Evolutionary conservation across 805 yeast species (phyloP).

Genomic region (Candida tallmaniae): DNA sequence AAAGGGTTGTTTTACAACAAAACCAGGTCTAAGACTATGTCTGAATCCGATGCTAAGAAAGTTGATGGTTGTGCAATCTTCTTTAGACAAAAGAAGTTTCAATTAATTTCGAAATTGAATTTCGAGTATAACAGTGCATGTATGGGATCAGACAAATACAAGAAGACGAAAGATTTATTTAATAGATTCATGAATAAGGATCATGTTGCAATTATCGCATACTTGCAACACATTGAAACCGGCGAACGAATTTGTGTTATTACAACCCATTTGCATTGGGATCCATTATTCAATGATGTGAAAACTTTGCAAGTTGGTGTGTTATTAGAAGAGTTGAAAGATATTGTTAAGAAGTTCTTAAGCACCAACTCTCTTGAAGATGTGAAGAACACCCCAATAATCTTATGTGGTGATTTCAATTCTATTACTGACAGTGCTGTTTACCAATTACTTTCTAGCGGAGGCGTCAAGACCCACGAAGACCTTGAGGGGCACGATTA

Average conservation of each 20-base stretch:
- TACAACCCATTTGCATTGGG: slow-evolving; percentile 98
- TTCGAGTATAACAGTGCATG: slow-evolving; percentile 82
- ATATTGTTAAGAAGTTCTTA: slow-evolving; percentile 47
- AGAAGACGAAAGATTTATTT: slow-evolving; percentile 89
- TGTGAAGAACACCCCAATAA: slow-evolving; percentile 61
- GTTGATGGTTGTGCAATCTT: slow-evolving; percentile 99
- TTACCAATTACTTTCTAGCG: slow-evolving; percentile 80
- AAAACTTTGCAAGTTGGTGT: slow-evolving; percentile 94
- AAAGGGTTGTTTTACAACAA: slow-evolving; percentile 79
- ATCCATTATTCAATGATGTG: slow-evolving; percentile 93
- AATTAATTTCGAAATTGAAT: slow-evolving; percentile 62
- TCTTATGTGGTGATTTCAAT: slow-evolving; percentile 95
- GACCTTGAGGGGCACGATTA: slow-evolving; percentile 86
- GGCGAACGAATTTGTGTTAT: slow-evolving; percentile 72
- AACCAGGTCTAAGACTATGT: slow-evolving; percentile 89
- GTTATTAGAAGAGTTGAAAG: slow-evolving; percentile 80
- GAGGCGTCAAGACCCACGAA: slow-evolving; percentile 69
- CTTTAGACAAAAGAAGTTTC: slow-evolving; percentile 65
- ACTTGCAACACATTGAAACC: slow-evolving; percentile 67
- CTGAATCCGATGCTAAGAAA: slow-evolving; percentile 70
- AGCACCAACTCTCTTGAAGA: slow-evolving; percentile 46
- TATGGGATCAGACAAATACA: slow-evolving; percentile 78
- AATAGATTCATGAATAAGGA: slow-evolving; percentile 96
- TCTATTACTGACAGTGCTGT: slow-evolving; percentile 87
- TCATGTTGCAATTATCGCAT: slow-evolving; percentile 76